These are phyloP conservation scores for Meira nashicola DNA, from an alignment of 1,284 basidiomycete species.

Conservation along the genomic window DNA sequence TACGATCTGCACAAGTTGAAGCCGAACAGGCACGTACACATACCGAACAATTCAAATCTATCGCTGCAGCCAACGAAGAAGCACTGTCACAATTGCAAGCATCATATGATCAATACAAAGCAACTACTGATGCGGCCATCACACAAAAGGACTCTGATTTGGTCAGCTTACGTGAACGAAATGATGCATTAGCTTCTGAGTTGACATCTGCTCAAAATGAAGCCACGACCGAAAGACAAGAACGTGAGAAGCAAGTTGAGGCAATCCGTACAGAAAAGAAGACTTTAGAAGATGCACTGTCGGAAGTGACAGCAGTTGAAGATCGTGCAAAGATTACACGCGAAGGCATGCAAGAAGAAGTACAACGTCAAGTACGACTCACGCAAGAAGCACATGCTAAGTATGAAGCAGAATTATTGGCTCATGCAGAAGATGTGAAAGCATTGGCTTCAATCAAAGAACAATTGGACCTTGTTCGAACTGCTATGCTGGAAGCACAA, in stretches of 20 bases:
- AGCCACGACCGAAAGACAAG: conserved; percentile 62
- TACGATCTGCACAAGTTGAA: conserved; percentile 69
- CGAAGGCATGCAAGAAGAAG: conserved; percentile 53
- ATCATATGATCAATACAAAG: conserved; percentile 69
- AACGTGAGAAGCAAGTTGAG: conserved; percentile 60
- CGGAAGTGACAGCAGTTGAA: conserved; percentile 42
- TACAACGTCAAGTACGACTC: conserved; percentile 62
- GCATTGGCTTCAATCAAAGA: conserved; percentile 16
- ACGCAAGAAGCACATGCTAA: conserved; percentile 76
- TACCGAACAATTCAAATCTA: conserved; percentile 75
- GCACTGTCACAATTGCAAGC: conserved; percentile 67
- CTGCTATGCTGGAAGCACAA: conserved; percentile 62
- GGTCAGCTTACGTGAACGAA: conserved; percentile 63
- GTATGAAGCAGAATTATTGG: conserved; percentile 72
- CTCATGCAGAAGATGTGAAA: conserved; percentile 71
- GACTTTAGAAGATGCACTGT: conserved; percentile 46
- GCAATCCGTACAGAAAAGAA: conserved; percentile 65
- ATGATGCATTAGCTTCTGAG: conserved; percentile 62
- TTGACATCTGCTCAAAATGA: conserved; percentile 59
- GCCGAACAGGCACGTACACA: conserved; percentile 65
- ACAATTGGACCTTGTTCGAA: conserved; percentile 65
- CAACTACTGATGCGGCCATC: conserved; percentile 19
- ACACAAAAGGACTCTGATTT: conserved; percentile 64
- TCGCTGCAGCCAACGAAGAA: conserved; percentile 72
- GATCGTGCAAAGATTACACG: conserved; percentile 58